Evolutionary conservation across 345 rosid species (phyloP).

Genomic region (Acer campestre): DNA sequence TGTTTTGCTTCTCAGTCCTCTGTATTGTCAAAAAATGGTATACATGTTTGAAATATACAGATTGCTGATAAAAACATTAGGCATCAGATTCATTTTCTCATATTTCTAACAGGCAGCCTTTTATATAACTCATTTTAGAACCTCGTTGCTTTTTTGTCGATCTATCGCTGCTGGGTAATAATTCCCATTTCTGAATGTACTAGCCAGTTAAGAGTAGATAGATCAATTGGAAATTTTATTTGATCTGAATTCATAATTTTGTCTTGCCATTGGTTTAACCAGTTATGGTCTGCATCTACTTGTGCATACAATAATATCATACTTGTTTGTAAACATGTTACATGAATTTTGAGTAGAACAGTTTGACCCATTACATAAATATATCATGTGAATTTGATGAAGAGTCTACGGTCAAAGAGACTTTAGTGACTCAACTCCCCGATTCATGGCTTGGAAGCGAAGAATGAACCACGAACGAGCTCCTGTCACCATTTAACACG

Average conservation of each 20-base stretch:
- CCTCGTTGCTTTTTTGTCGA: too few species aligned
- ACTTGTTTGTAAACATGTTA: too few species aligned
- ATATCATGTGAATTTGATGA: too few species aligned
- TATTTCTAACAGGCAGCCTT: too few species aligned
- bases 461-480: not conserved
- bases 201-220: not conserved
- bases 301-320: not conserved
- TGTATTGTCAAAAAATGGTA: not conserved
- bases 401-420: not conserved
- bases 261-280: not conserved
- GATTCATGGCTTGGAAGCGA: not conserved
- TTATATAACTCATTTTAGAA: too few species aligned
- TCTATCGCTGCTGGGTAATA: not conserved
- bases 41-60: too few species aligned
- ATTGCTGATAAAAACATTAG: too few species aligned
- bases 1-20: not conserved
- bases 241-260: too few species aligned
- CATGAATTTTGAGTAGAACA: not conserved
- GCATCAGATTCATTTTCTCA: too few species aligned
- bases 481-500: not conserved
- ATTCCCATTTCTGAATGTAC: not conserved
- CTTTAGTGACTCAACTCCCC: too few species aligned
- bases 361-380: not conserved
- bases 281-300: not conserved
- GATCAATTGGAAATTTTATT: not conserved